Percentiles rank a stretch among this genome's conserved stretches.
Evolutionary conservation across 352 stramenopile species (phyloP).

Genomic region (Phytophthora kernoviae): DNA sequence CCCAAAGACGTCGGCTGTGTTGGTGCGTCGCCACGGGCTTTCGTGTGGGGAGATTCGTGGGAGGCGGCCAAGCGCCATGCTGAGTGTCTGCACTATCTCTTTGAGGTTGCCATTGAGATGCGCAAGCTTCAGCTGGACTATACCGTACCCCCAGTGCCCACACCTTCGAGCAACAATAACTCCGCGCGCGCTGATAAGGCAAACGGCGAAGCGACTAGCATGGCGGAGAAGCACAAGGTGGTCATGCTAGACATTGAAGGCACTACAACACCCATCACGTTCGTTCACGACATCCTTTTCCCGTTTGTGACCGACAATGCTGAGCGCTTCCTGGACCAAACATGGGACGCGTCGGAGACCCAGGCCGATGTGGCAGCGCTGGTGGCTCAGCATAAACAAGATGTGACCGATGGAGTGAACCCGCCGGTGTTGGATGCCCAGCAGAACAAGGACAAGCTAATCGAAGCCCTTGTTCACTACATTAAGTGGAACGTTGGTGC

Average conservation of each 20-base stretch:
- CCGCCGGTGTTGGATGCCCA: conserved; percentile 29
- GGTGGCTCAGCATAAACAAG: conserved; percentile 46
- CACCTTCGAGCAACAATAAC: conserved; percentile 50
- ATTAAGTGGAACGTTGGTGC: conserved; percentile 74
- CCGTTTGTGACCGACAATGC: conserved; percentile 84
- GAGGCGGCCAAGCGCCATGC: conserved; percentile 96
- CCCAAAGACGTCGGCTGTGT: conserved; percentile 88
- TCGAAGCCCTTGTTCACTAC: conserved; percentile 51
- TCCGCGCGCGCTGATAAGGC: conserved; percentile 33
- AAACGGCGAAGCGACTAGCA: conserved; percentile 22
- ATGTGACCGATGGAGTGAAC: conserved; percentile 37
- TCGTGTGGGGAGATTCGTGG: conserved; percentile 96
- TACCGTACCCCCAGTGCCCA: conserved; percentile 38
- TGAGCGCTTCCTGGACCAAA: conserved; percentile 58
- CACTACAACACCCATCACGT: conserved; percentile 95
- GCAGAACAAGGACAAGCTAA: conserved; percentile 28
- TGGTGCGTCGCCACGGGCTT: conserved; percentile 96
- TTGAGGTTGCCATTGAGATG: conserved; percentile 92
- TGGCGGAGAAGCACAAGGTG: conserved; percentile 89
- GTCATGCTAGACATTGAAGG: conserved; percentile 97
- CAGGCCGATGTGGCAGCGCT: conserved; percentile 55
- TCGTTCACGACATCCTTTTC: conserved; percentile 96
- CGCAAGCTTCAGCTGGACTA: conserved; percentile 85
- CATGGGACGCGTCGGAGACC: conserved; percentile 58
- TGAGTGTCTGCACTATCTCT: conserved; percentile 97